These are phyloP conservation scores for Kalanchoe fedtschenkoi DNA, from an alignment of 164 flowering plant species.

Conservation along the genomic window DNA sequence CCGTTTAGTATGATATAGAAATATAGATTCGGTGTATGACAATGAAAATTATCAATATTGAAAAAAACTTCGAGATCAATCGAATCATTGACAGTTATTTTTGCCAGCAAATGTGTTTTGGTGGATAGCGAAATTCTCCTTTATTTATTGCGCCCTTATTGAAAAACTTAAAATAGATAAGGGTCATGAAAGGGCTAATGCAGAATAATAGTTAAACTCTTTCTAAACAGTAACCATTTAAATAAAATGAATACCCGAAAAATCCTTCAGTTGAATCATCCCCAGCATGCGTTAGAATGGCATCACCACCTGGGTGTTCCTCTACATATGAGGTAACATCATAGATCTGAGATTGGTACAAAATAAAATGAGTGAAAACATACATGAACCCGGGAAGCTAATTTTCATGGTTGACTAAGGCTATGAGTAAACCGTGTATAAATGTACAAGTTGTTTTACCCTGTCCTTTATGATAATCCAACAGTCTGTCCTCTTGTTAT, in stretches of 20 bases:
- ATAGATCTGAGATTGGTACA: constrained; percentile 43
- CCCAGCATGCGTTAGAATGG: constrained; percentile 84
- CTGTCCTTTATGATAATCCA: constrained; percentile 92
- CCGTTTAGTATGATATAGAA: too few species aligned
- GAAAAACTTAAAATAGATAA: background rate
- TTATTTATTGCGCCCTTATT: too few species aligned
- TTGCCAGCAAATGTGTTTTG: too few species aligned
- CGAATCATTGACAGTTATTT: too few species aligned
- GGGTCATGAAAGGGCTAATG: background rate
- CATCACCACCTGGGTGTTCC: constrained; percentile 98
- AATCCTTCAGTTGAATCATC: constrained; percentile 98
- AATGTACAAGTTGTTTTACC: constrained; percentile 24
- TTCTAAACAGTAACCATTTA: background rate
- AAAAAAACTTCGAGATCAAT: too few species aligned
- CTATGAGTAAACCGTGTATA: too few species aligned
- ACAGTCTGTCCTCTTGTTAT: constrained; percentile 80
- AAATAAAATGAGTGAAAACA: background rate
- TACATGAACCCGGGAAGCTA: background rate
- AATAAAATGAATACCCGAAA: constrained; percentile 48
- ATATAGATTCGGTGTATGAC: too few species aligned
- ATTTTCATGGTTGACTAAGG: too few species aligned
- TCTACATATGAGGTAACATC: constrained; percentile 93
- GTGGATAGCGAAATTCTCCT: too few species aligned
- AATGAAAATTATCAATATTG: too few species aligned
- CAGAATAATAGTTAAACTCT: background rate